Evolutionary conservation across 2,329 filamentous ascomycete species (phyloP).

Genomic region (Didymella sp.): DNA sequence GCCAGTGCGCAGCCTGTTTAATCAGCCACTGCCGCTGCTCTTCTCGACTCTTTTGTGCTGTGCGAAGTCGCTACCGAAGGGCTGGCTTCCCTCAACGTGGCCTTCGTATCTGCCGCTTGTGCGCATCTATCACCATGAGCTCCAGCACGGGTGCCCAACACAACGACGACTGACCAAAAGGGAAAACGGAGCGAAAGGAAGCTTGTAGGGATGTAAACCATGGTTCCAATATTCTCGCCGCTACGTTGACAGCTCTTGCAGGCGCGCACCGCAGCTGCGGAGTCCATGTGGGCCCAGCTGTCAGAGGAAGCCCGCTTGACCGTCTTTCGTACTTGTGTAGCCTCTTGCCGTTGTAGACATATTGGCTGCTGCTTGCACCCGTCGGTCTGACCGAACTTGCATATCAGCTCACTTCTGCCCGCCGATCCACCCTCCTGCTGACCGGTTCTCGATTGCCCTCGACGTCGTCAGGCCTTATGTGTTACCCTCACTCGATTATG

Average conservation of each 20-base stretch:
- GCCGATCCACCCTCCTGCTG: background rate
- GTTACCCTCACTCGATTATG: slow-evolving; percentile 16
- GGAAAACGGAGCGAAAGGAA: slow-evolving; percentile 3
- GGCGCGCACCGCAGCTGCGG: slow-evolving; percentile 5
- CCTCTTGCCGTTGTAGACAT: slow-evolving; percentile 4
- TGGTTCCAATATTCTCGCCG: background rate
- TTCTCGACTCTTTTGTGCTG: slow-evolving; percentile 1
- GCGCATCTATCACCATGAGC: slow-evolving; percentile 11
- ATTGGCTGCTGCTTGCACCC: background rate
- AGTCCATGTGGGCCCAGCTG: slow-evolving; percentile 10
- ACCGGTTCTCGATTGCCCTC: slow-evolving; percentile 1
- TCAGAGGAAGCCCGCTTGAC: slow-evolving; percentile 2
- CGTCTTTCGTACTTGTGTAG: background rate
- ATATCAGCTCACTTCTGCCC: slow-evolving; percentile 11
- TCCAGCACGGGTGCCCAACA: slow-evolving; percentile 1
- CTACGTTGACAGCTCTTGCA: slow-evolving; percentile 2
- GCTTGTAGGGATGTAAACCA: slow-evolving; percentile 9
- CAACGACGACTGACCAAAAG: background rate
- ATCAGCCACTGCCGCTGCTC: slow-evolving; percentile 12
- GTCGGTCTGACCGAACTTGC: slow-evolving; percentile 10
- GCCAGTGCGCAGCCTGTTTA: background rate
- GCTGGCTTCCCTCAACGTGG: background rate
- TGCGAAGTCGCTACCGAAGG: background rate
- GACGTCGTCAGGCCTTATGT: background rate
- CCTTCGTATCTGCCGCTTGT: slow-evolving; percentile 9